Evolutionary conservation across 2,329 filamentous ascomycete species (phyloP).

Genomic region (Rugonectria rugulosa): DNA sequence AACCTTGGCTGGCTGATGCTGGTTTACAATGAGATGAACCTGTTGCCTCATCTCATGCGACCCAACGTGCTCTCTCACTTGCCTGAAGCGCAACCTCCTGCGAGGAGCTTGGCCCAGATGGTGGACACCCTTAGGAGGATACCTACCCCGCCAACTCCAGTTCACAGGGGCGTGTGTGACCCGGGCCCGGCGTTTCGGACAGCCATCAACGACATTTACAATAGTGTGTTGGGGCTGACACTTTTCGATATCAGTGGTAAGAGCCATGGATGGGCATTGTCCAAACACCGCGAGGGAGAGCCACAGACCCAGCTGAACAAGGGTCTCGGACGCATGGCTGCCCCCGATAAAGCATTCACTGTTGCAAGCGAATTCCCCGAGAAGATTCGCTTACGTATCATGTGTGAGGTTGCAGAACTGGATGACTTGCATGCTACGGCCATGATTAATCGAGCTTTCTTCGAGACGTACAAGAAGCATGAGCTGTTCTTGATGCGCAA

Average conservation of each 20-base stretch:
- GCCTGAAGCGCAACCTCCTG: slow-evolving; percentile 36
- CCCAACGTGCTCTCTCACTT: slow-evolving; percentile 37
- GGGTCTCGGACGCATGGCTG: slow-evolving; percentile 44
- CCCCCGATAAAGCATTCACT: slow-evolving; percentile 41
- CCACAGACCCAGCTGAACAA: slow-evolving; percentile 45
- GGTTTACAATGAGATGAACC: slow-evolving; percentile 55
- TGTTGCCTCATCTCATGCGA: slow-evolving; percentile 52
- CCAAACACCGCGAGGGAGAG: slow-evolving; percentile 46
- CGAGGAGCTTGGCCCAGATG: slow-evolving; percentile 54
- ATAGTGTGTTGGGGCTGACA: slow-evolving; percentile 58
- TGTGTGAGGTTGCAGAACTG: slow-evolving; percentile 49
- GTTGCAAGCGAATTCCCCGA: slow-evolving; percentile 47
- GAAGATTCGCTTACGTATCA: slow-evolving; percentile 48
- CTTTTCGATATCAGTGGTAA: slow-evolving; percentile 57
- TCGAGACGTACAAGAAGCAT: slow-evolving; percentile 54
- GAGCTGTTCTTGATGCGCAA: slow-evolving; percentile 50
- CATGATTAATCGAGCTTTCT: slow-evolving; percentile 52
- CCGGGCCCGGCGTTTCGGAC: slow-evolving; percentile 55
- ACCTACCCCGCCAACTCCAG: slow-evolving; percentile 52
- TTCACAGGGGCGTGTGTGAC: slow-evolving; percentile 57
- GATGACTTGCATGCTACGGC: slow-evolving; percentile 54
- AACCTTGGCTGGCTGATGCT: slow-evolving; percentile 64
- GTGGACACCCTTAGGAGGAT: slow-evolving; percentile 53
- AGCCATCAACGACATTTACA: slow-evolving; percentile 58
- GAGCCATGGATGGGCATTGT: slow-evolving; percentile 58